These are phyloP conservation scores for Cyclotella distinguenda DNA, from an alignment of 108 stramenopile species.

Conservation along the genomic window DNA sequence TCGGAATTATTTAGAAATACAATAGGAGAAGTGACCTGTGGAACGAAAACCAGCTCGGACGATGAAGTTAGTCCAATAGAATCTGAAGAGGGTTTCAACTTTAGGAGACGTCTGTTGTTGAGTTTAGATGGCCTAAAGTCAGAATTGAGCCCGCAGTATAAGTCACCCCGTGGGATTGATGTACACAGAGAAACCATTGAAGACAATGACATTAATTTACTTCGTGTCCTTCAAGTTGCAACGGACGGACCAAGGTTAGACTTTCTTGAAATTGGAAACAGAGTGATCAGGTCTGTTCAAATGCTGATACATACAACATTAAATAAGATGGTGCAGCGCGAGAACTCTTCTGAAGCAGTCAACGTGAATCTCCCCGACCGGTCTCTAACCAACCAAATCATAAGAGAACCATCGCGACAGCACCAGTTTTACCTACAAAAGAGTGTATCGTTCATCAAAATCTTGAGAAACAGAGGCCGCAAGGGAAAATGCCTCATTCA, in stretches of 20 bases:
- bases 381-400: background rate
- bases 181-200: background rate
- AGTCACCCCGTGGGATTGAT: background rate
- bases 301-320: background rate
- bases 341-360: background rate
- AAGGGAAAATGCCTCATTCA: constrained; percentile 36
- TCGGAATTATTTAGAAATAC: constrained; percentile 21
- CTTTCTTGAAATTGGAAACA: background rate
- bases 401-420: background rate
- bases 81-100: constrained; percentile 17
- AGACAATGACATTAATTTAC: background rate
- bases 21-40: constrained; percentile 33
- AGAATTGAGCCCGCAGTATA: constrained; percentile 3
- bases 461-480: constrained; percentile 22
- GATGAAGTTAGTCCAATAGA: constrained; percentile 37
- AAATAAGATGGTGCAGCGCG: background rate
- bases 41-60: constrained; percentile 10
- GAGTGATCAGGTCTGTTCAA: background rate
- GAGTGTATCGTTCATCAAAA: constrained; percentile 31
- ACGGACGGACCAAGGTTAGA: background rate
- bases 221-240: background rate
- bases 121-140: constrained; percentile 4
- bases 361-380: background rate
- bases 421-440: constrained; percentile 28
- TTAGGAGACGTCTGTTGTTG: constrained; percentile 1